phyloP scores from a whole-genome alignment of 2,329 filamentous ascomycete genomes.

The Aureobasidium subglaciale region DNA sequence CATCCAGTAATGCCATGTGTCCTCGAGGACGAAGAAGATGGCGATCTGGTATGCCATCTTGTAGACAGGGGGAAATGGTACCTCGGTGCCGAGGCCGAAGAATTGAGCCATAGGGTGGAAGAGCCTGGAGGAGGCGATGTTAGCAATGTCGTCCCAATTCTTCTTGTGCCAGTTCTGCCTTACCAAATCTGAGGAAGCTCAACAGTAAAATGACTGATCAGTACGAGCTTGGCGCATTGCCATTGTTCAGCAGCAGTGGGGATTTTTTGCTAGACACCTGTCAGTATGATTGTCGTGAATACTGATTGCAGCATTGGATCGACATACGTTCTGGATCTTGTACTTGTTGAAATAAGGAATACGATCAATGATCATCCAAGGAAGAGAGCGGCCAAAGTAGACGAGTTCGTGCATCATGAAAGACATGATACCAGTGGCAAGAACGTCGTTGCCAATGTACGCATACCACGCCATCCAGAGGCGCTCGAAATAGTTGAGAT shows the following conservation, averaged over 20 bases:
- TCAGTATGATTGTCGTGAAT: constrained; percentile 13
- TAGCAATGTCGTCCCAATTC: background rate
- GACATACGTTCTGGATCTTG: constrained; percentile 80
- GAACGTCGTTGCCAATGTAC: constrained; percentile 94
- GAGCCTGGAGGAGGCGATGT: constrained; percentile 42
- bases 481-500: constrained; percentile 78
- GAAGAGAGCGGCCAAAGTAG: constrained; percentile 87
- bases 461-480: constrained; percentile 96
- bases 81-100: constrained; percentile 78
- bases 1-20: constrained; percentile 97
- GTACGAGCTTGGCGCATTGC: constrained; percentile 85
- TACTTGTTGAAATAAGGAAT: constrained; percentile 85
- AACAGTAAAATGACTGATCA: constrained; percentile 93
- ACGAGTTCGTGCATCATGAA: constrained; percentile 90
- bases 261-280: constrained; percentile 58
- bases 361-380: constrained; percentile 86
- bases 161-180: constrained; percentile 17
- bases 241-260: constrained; percentile 91
- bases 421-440: constrained; percentile 96
- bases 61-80: constrained; percentile 78
- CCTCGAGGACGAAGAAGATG: constrained; percentile 92
- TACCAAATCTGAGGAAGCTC: constrained; percentile 95
- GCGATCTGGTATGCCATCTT: constrained; percentile 89
- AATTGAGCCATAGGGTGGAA: constrained; percentile 96
- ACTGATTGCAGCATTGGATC: background rate